phyloP scores from a whole-genome alignment of 148 eudicot genomes.

The Beta vulgaris region DNA sequence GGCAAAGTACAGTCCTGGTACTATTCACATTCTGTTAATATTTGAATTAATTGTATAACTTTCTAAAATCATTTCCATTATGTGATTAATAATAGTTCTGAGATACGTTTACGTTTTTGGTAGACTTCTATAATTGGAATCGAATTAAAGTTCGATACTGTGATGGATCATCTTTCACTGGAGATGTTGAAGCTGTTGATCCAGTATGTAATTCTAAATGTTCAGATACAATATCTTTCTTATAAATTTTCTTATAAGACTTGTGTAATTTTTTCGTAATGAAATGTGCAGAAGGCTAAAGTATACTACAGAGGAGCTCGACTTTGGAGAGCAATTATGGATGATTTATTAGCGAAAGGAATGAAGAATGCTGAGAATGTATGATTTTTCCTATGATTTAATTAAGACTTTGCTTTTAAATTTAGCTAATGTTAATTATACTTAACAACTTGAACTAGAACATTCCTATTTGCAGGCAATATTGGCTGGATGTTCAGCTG shows the following conservation, averaged over 20 bases:
- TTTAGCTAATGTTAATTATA: neutral
- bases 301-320: conserved; percentile 86
- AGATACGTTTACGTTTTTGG: neutral
- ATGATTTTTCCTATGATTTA: conserved; percentile 12
- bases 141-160: conserved; percentile 52
- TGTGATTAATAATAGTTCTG: neutral
- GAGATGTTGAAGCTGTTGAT: conserved; percentile 52
- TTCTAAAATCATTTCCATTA: neutral
- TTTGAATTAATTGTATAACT: neutral
- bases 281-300: conserved; percentile 51
- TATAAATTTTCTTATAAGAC: neutral
- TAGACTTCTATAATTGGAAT: conserved; percentile 63
- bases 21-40: neutral
- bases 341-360: conserved; percentile 78
- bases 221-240: neutral
- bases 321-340: conserved; percentile 67
- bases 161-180: conserved; percentile 59
- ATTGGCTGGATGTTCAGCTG: conserved; percentile 91
- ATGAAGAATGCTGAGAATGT: conserved; percentile 77
- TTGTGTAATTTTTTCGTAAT: neutral
- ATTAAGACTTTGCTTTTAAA: neutral
- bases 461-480: conserved; percentile 42
- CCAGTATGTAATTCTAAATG: conserved; percentile 34
- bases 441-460: neutral
- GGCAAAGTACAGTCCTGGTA: conserved; percentile 46